phyloP scores from a whole-genome alignment of 768 basidiomycete species.

The Dentipellis fragilis region DNA sequence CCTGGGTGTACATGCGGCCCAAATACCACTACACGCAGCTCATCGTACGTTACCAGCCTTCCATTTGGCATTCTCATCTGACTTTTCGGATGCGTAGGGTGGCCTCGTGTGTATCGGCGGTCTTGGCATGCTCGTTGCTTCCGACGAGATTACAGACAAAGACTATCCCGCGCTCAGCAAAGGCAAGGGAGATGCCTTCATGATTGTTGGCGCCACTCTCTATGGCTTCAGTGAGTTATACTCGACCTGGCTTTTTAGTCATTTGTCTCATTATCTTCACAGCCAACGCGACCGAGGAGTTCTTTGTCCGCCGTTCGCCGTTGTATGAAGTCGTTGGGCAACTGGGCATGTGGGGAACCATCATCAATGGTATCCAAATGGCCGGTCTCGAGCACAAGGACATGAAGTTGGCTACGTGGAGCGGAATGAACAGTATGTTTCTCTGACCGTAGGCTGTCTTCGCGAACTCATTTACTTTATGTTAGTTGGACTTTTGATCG shows the following conservation, averaged over 20 bases:
- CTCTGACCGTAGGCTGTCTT: neutral
- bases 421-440: conserved; percentile 52
- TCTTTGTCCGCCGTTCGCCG: conserved; percentile 70
- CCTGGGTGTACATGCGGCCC: conserved; percentile 74
- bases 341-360: conserved; percentile 74
- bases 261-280: neutral
- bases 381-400: conserved; percentile 59
- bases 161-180: conserved; percentile 54
- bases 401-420: conserved; percentile 65
- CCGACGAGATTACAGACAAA: conserved; percentile 72
- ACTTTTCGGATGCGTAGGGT: conserved; percentile 34
- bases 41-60: conserved; percentile 34
- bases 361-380: conserved; percentile 74
- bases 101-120: conserved; percentile 65
- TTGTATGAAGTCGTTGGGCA: conserved; percentile 85
- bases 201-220: conserved; percentile 77
- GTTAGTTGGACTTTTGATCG: conserved; percentile 40
- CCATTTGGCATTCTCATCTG: neutral
- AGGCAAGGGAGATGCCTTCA: conserved; percentile 77
- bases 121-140: conserved; percentile 69
- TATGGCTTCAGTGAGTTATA: conserved; percentile 70
- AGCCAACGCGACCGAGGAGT: conserved; percentile 88
- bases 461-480: neutral
- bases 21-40: conserved; percentile 80
- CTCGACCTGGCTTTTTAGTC: neutral